Evolutionary conservation across 1,284 basidiomycete genomes (phyloP), one percentile per base, ranked within the genome.

Genomic region (Leccinum insolens): DNA sequence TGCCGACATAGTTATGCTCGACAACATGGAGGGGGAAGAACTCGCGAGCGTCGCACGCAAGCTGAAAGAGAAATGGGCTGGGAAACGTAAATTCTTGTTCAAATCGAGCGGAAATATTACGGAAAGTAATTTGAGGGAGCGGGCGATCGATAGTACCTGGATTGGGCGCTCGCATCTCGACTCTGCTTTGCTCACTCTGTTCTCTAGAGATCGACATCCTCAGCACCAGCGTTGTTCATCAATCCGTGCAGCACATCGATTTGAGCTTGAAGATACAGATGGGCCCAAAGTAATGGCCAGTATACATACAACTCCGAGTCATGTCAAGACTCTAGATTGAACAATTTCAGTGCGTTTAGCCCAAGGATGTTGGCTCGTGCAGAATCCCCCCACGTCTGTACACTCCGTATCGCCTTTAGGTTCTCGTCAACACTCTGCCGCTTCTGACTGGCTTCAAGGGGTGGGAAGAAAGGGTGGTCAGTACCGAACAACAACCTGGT

Each of bases 1-100:
- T 4, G 97, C 96, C 34, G 96, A 99, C 81, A 92, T 99, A 63
- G 86, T 99, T 77, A 99, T 99, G 97, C 88, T 99, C 22, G 98
- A 99, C 78, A 98, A 98, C 77, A 93, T 98, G 62, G 90, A 93
- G 72, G 95, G 95, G 5, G 81, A 84, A 3, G 86, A 91, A 72
- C 83, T 98, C 59, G 85, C 88, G 8, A 82, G 79, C 39, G 89
- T 92, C 7, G 93, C 95, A 6, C 84, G 83, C 65, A 84, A 84
- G 46, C 80, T 98, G 74, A 94, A 90, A 79, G 86, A 90, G 73
- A 90, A 87, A 73, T 95, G 92, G 92, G 81, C 78, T 15, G 93
- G 91, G 12, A 87, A 92, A 80, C 84, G 91, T 68, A 93, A 92
- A 75, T 98, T 96, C 79, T 78, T 94, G 75, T 87, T 98, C 62